These are phyloP conservation scores for Crucibulum laeve DNA, from an alignment of 768 basidiomycete genomes.

Conservation along the genomic window DNA sequence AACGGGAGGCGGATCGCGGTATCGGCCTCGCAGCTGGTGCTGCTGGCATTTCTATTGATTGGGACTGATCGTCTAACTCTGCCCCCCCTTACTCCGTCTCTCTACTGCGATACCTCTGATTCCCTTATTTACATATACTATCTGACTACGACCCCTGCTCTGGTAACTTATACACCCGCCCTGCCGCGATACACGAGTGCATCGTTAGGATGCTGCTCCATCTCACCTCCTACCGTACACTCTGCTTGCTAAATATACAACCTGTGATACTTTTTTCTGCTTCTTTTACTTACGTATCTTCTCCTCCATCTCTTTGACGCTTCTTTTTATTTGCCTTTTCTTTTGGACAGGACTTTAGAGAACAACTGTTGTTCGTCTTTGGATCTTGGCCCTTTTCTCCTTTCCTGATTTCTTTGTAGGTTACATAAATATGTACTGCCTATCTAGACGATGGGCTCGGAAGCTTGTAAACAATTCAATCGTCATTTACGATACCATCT, in stretches of 20 bases:
- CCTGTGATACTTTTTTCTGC: background rate
- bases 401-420: background rate
- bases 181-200: background rate
- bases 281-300: conserved; percentile 2
- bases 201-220: conserved; percentile 4
- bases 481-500: too few species aligned
- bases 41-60: conserved; percentile 74
- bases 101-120: background rate
- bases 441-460: conserved; percentile 15
- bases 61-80: conserved; percentile 51
- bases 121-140: background rate
- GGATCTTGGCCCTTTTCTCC: too few species aligned
- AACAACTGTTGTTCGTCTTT: too few species aligned
- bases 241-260: too few species aligned
- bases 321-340: background rate
- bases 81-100: background rate
- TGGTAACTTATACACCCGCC: background rate
- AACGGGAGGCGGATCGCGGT: conserved; percentile 68
- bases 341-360: too few species aligned
- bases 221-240: too few species aligned
- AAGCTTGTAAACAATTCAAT: too few species aligned
- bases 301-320: background rate
- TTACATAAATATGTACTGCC: conserved; percentile 5
- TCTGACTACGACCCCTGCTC: background rate
- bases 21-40: conserved; percentile 70